These are phyloP conservation scores for Ganoderma lucidum DNA, from an alignment of 1,284 basidiomycete species.

Conservation along the genomic window DNA sequence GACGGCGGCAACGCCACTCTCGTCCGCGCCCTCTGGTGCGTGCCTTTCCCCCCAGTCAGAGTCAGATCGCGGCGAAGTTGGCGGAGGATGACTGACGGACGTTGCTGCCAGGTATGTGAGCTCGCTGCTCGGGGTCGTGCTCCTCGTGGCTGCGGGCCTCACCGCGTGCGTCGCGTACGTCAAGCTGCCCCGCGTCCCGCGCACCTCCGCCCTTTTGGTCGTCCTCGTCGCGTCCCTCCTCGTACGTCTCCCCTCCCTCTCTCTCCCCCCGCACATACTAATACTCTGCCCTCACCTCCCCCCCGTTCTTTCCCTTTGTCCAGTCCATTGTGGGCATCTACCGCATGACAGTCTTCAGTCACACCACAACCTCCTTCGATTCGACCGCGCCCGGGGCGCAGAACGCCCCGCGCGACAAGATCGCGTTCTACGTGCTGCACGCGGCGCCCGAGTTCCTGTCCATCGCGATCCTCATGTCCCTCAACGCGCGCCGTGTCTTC, in stretches of 20 bases:
- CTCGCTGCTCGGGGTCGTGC: constrained; percentile 20
- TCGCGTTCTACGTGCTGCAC: constrained; percentile 46
- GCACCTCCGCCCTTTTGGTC: constrained; percentile 12
- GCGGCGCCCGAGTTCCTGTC: constrained; percentile 14
- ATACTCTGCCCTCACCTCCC: not conserved
- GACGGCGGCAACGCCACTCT: constrained; percentile 29
- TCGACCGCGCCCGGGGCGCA: constrained; percentile 45
- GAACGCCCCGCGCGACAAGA: constrained; percentile 46
- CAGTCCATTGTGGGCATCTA: constrained; percentile 45
- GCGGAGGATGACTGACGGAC: not conserved
- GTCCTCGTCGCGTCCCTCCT: constrained; percentile 19
- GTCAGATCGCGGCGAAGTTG: too few species aligned
- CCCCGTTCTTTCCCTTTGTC: not conserved
- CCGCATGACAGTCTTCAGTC: constrained; percentile 50
- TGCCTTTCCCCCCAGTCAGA: not conserved
- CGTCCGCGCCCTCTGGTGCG: constrained; percentile 36
- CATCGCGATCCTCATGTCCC: constrained; percentile 11
- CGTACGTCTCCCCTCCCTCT: constrained; percentile 13
- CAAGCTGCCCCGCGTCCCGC: constrained; percentile 23
- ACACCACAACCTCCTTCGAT: constrained; percentile 43
- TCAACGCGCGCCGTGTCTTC: constrained; percentile 10
- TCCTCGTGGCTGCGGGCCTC: not conserved
- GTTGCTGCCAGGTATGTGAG: constrained; percentile 25
- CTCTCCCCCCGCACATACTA: not conserved
- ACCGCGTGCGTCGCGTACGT: constrained; percentile 15